A percentile compares a stretch with the other conserved stretches of the same genome.
phyloP scores from a whole-genome alignment of 495 filamentous ascomycete genomes.

The Xanthoparmelia taractica region DNA sequence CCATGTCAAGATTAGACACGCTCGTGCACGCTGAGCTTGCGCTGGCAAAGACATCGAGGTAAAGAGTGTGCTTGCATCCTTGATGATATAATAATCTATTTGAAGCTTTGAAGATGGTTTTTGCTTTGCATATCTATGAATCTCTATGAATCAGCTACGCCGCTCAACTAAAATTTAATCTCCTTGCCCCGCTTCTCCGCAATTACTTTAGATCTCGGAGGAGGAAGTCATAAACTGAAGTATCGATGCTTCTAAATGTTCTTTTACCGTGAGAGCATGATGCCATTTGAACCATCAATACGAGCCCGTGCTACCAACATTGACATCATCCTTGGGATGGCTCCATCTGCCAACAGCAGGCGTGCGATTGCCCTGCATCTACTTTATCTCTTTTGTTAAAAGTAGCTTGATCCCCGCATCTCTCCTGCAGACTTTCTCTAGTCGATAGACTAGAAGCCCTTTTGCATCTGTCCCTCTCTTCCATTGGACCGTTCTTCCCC shows the following conservation, averaged over 20 bases:
- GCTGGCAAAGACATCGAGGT: neutral
- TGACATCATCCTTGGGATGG: neutral
- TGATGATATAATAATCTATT: too few relatives aligned
- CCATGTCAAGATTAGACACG: neutral
- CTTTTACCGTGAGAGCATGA: neutral
- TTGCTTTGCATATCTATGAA: neutral
- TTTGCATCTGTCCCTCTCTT: constrained; percentile 2
- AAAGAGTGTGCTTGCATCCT: too few relatives aligned
- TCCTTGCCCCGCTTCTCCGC: constrained; percentile 5
- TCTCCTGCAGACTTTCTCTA: neutral
- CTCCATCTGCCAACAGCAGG: neutral
- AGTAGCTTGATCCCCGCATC: neutral
- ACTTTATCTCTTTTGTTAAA: neutral
- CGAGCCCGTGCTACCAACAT: neutral
- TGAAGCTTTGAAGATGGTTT: neutral
- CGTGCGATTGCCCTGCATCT: neutral
- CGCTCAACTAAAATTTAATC: neutral
- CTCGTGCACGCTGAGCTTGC: neutral
- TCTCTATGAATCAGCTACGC: too few relatives aligned
- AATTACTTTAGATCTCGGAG: neutral
- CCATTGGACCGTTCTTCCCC: neutral
- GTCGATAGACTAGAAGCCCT: constrained; percentile 4
- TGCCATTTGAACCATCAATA: neutral
- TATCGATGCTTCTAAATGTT: neutral
- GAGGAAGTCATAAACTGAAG: neutral